Base-by-base conservation (phyloP, 2,329 filamentous ascomycete species). In the Ascochyta lentis region DNA sequence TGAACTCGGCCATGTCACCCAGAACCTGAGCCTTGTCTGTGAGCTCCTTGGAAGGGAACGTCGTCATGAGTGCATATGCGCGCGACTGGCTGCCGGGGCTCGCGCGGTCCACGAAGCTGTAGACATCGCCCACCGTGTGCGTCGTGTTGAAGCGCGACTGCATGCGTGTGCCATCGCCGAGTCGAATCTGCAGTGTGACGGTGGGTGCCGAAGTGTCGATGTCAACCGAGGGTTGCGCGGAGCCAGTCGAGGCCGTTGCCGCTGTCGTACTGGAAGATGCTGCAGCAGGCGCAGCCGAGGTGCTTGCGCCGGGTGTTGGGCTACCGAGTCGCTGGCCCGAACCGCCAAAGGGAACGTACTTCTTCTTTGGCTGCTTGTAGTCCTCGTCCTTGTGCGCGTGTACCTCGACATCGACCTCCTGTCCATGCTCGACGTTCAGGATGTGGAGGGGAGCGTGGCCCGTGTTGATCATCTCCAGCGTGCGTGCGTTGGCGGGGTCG, bases 81-180 rank as follows among this genome's bases (percentile, higher is more conserved):
- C 90, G 83, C 35, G 76, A 70, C 27, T 79, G 78, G 45, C 84
- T 83, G 6, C 81, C 82, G 0, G 86, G 73, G 24, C 84, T 87
- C 0, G 89, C 83, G n/a, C 83, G 81, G 55, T 84, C 79, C 57
- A 94, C 85, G 66, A 94, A 94, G 8, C 81, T 79, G 74, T 95
- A 94, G 8, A 96, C 83, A 62, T 94, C 89, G 15, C 86, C 88
- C 42, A 96, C 78, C 0, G 90, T 95, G 65, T 92, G 88, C 0
- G 84, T 88, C 0, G 88, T 87, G 78, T 95, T 95, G 78, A 96
- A 96, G 8, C 90, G 85, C 24, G 89, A 90, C n/a, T 88, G 86
- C 23, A 95, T 79, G 39, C 90, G 84, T 1, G 89, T 89, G 35
- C 91, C 91, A 63, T 94, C 88, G 1, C 88, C 89, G 52, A 95